phyloP scores from a whole-genome alignment of 805 yeast species.

The Kazachstania martiniae region DNA sequence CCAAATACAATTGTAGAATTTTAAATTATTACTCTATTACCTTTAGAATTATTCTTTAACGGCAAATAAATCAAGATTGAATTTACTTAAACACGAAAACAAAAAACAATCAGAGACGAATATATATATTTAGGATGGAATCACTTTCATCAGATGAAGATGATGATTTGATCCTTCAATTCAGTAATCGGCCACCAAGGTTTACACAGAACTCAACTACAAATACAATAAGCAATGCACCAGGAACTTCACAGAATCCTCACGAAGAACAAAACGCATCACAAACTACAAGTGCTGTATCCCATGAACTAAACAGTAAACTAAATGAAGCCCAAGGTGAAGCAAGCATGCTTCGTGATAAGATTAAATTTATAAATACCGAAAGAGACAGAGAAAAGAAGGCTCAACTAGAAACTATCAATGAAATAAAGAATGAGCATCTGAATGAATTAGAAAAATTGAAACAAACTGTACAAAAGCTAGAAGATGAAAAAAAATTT shows the following conservation, averaged over 20 bases:
- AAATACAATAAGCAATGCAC: neutral
- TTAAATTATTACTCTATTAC: too few species aligned
- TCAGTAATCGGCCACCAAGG: slow-evolving; percentile 33
- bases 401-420: slow-evolving; percentile 18
- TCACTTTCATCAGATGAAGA: slow-evolving; percentile 24
- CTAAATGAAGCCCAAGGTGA: slow-evolving; percentile 65
- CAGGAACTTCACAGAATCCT: neutral
- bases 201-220: slow-evolving; percentile 3
- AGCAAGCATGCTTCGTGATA: slow-evolving; percentile 63
- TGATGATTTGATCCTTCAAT: slow-evolving; percentile 36
- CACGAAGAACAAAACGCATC: neutral
- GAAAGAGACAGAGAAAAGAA: slow-evolving; percentile 32
- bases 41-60: too few species aligned
- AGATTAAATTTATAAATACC: slow-evolving; percentile 37
- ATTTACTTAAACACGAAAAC: too few species aligned
- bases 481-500: slow-evolving; percentile 48
- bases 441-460: slow-evolving; percentile 30
- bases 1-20: too few species aligned
- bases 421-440: slow-evolving; percentile 15
- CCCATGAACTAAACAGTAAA: slow-evolving; percentile 25
- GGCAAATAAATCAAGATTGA: too few species aligned
- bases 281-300: neutral
- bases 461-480: slow-evolving; percentile 32
- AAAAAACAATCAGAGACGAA: too few species aligned
- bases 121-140: too few species aligned